Evolutionary conservation across 441 rosid genomes (phyloP), one percentile per base, ranked within the genome.

Genomic region (Populus hybrid): DNA sequence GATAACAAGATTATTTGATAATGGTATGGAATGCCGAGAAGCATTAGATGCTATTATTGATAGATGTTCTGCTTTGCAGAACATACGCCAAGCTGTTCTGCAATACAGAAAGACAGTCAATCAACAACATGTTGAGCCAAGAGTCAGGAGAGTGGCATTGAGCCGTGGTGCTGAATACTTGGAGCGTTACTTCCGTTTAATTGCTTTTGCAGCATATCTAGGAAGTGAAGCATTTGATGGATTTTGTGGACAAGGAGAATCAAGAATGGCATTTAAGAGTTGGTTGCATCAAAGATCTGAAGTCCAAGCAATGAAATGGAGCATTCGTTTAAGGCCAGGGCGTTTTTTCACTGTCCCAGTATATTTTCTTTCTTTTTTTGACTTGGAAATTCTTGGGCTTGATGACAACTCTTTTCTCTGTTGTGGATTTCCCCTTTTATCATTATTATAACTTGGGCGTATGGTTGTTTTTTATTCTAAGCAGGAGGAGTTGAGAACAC

Each of bases 221-320:
- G 99, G 99, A 84, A 95, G 99, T 84, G 91, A 90, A 87, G 95
- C 97, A 82, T 90, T 93, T 83, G 97, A 97, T 83, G 97, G 92
- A 42, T 91, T 89, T 78, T 94, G 97, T 79, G 91, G 87, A 59
- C 93, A 91, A 88, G 99, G 97, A 82, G 90, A 85, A 75, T 78
- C 86, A 73, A 91, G 81, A 86, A 89, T 92, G 93, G 92, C 97
- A 38, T 97, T 91, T 85, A 95, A 93, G 86, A 87, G 80, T 76
- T 97, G 99, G 98, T 83, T 93, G 85, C 90, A 93, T 84, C 97
- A 95, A 84, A 90, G 98, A 83, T 89, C 95, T 3, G 99, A 97
- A 88, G 95, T 91, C 78, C 99, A 93, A 87, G 97, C 95, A 65
- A 93, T 97, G 98, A 95, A 95, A 81, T 92, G 97, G 99, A 90